Conservation (phyloP, 140 eudicot genomes). For the Ambrosia hybrid region DNA sequence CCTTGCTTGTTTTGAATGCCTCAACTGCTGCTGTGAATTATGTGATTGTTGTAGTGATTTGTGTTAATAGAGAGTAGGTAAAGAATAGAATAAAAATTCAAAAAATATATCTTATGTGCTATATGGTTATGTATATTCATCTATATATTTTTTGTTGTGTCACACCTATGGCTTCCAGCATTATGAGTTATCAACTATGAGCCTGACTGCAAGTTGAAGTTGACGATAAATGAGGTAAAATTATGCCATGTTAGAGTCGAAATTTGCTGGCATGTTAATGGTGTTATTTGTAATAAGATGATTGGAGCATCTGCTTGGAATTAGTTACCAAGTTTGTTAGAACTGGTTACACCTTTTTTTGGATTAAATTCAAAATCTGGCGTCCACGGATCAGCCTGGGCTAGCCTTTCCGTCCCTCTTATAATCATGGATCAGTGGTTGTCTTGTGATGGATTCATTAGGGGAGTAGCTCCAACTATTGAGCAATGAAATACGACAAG, state of each 20-base stretch:
- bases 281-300: no score
- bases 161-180: background rate
- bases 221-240: background rate
- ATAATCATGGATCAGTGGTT: no score
- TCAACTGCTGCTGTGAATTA: constrained; percentile 65
- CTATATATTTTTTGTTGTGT: background rate
- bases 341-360: background rate
- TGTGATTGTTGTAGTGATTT: constrained; percentile 47
- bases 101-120: background rate
- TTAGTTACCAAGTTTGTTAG: background rate
- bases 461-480: background rate
- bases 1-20: constrained; percentile 81
- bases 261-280: no score
- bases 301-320: background rate
- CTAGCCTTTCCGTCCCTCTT: background rate
- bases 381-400: background rate
- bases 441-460: background rate
- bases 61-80: constrained; percentile 20
- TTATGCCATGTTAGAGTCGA: background rate
- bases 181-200: background rate
- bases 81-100: background rate
- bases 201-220: background rate
- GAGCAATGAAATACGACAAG: no score
- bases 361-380: background rate
- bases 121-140: constrained; percentile 16